Evolutionary conservation across 208 protist species (phyloP).

Genomic region (Angomonas deanei): DNA sequence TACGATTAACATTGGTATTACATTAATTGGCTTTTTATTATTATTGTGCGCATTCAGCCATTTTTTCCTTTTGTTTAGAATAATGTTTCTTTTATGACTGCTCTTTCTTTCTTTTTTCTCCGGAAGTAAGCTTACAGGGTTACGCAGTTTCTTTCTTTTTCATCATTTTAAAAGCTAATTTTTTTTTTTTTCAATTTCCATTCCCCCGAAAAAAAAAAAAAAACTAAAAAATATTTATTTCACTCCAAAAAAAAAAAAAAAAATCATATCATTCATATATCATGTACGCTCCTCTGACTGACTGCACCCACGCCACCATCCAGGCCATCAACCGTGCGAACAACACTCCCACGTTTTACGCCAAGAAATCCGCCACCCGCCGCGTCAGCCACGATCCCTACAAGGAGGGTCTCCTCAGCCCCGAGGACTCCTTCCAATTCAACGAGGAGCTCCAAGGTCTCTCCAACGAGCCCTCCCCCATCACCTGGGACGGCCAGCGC

Average conservation of each 20-base stretch:
- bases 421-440: constrained; percentile 27
- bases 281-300: constrained; percentile 31
- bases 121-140: no score
- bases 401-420: constrained; percentile 31
- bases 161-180: no score
- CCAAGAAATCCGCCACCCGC: constrained; percentile 7
- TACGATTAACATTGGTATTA: background rate
- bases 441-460: constrained; percentile 17
- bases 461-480: constrained; percentile 8
- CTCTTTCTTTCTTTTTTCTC: no score
- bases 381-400: constrained; percentile 58
- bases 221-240: no score
- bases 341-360: background rate
- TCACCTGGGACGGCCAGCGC: constrained; percentile 22
- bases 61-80: no score
- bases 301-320: constrained; percentile 56
- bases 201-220: no score
- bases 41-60: no score
- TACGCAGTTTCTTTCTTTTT: no score
- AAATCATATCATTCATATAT: background rate
- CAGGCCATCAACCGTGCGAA: constrained; percentile 46
- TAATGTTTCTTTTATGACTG: no score
- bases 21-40: no score
- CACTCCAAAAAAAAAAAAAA: background rate
- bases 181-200: no score